Base-by-base conservation (phyloP, 2,329 filamentous ascomycete species). In the Dactylellina sp. region DNA sequence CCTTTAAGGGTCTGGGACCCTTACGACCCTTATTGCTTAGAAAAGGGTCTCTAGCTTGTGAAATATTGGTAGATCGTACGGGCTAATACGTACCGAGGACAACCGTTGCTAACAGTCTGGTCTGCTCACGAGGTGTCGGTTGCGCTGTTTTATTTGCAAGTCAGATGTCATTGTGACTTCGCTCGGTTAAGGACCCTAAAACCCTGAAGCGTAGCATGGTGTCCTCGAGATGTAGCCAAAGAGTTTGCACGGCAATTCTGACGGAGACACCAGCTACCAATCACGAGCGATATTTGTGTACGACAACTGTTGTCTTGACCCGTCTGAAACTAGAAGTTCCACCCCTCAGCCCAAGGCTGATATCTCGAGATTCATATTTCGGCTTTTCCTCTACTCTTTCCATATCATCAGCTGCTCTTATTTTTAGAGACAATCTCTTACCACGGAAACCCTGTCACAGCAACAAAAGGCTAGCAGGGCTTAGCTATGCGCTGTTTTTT, bases 81-180 rank as follows among this genome's bases (percentile, higher is more conserved):
- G 68, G 65, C 55, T 53, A 46, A 72, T 44, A 61, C 53, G 60
- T 72, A 64, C 68, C 60, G 60, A 72, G 47, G 55, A 60, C 68
- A 72, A 59, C 52, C 60, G 55, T 22, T 53, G 18, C 35, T 25
- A 11, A 14, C 18, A 18, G 65, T 46, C 39, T 44, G 59, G 20
- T 37, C 46, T 64, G 68, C 53, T 72, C 68, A 72, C 68, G 68
- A 64, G 68, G 68, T 61, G 42, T n/a, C 39, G 37, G 44, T 53
- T 72, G 68, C 68, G 68, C 20, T 72, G 68, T 65, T 72, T 65
- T 49, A 47, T 56, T 63, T 32, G 52, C n/a, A 56, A 60, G 68
- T 72, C 68, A 72, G 68, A 59, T 72, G 68, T 72, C 60, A 47
- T 56, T 56, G 68, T 71, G 66, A 71, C 66, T 71, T 47, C n/a